Percentiles rank a stretch among this genome's conserved stretches.
Conservation (phyloP, 176 grass and related monocot genomes). For the Paspalum vaginatum region DNA sequence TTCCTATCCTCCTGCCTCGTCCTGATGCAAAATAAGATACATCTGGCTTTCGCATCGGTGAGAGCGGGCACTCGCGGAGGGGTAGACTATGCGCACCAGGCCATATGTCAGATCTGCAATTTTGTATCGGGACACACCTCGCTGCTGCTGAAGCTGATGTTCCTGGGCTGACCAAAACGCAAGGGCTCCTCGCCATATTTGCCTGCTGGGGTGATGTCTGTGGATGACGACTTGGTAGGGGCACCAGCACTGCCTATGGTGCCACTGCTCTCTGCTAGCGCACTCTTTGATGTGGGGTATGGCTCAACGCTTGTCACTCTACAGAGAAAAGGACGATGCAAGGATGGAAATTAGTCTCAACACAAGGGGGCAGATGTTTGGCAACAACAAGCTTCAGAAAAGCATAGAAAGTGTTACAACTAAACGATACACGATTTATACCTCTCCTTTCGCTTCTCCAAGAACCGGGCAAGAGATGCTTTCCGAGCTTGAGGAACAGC, state of each 20-base stretch:
- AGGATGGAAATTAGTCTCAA: not conserved
- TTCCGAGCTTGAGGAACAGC: constrained; percentile 94
- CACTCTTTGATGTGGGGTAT: constrained; percentile 55
- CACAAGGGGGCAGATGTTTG: not conserved
- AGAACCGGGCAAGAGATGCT: constrained; percentile 80
- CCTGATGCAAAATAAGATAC: constrained; percentile 1
- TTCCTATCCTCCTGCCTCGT: constrained; percentile 24
- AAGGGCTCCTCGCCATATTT: constrained; percentile 42
- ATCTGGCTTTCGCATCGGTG: constrained; percentile 8
- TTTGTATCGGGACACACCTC: constrained; percentile 39
- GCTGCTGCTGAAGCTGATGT: constrained; percentile 46
- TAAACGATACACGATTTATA: not conserved
- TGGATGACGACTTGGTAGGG: constrained; percentile 46
- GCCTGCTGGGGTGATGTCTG: constrained; percentile 37
- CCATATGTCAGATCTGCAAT: constrained; percentile 47
- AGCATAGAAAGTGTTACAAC: not conserved
- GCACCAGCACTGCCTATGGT: constrained; percentile 40
- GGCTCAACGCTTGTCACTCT: constrained; percentile 62
- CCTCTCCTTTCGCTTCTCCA: constrained; percentile 91
- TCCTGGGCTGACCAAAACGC: constrained; percentile 45
- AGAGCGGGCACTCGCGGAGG: constrained; percentile 9
- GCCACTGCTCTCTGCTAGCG: constrained; percentile 45
- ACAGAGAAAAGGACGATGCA: not conserved
- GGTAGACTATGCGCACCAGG: not conserved
- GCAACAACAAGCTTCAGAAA: not conserved